phyloP scores from a whole-genome alignment of 768 basidiomycete species.

The Tylopilus subfusipes region DNA sequence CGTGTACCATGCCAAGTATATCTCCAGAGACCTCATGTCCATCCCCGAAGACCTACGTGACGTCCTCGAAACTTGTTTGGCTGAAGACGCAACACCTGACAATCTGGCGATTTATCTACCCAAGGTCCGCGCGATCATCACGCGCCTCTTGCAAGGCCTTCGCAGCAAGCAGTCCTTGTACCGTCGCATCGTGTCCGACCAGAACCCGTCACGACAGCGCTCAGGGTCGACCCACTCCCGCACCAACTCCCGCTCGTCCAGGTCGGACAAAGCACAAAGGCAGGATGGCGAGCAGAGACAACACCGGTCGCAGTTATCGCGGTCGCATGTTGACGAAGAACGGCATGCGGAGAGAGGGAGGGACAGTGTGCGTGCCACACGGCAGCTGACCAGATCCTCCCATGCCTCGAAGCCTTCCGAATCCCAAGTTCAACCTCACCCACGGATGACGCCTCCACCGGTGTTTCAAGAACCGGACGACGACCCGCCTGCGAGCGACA shows the following conservation, averaged over 20 bases:
- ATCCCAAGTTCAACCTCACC: conserved; percentile 28
- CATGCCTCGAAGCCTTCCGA: conserved; percentile 36
- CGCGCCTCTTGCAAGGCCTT: conserved; percentile 88
- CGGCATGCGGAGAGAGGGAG: conserved; percentile 36
- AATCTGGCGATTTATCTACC: conserved; percentile 90
- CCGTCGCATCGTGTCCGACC: conserved; percentile 67
- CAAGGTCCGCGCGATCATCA: conserved; percentile 88
- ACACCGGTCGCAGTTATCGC: conserved; percentile 45
- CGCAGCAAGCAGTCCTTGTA: conserved; percentile 89
- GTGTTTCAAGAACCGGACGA: conserved; percentile 34
- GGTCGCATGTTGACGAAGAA: conserved; percentile 40
- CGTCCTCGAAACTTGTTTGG: conserved; percentile 86
- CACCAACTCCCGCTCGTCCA: conserved; percentile 58
- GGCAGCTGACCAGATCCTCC: conserved; percentile 42
- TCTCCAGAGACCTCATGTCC: conserved; percentile 71
- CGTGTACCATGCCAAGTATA: conserved; percentile 15
- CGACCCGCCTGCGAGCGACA: conserved; percentile 20
- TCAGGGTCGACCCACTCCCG: conserved; percentile 50
- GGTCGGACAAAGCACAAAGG: conserved; percentile 34
- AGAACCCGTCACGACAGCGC: conserved; percentile 38
- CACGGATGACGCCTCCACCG: conserved; percentile 27
- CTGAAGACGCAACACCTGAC: conserved; percentile 82
- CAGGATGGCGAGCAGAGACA: conserved; percentile 45
- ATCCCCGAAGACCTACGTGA: conserved; percentile 88
- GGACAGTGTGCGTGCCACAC: conserved; percentile 33